Conservation (phyloP, 2,329 filamentous ascomycete genomes). For the Tolypocladium inflatum region DNA sequence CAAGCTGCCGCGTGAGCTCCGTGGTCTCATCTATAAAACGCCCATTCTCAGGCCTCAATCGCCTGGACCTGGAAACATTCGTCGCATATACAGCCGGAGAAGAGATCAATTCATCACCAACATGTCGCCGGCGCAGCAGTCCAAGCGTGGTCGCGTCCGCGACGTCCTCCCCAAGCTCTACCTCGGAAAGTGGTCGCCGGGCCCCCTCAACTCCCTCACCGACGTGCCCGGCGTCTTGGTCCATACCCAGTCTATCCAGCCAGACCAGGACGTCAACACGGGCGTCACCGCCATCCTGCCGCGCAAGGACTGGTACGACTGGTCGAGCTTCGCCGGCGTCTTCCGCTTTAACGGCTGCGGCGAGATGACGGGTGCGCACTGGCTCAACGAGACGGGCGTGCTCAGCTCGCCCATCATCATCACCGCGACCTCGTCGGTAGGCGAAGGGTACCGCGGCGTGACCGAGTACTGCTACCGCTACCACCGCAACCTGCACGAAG, state of each 20-base stretch:
- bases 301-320: conserved; percentile 31
- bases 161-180: conserved; percentile 33
- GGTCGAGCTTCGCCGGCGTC: conserved; percentile 36
- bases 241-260: conserved; percentile 31
- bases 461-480: conserved; percentile 44
- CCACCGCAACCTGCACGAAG: conserved; percentile 28
- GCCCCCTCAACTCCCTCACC: conserved; percentile 39
- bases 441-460: conserved; percentile 48
- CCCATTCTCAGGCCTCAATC: neutral
- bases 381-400: conserved; percentile 52
- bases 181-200: conserved; percentile 32
- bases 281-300: conserved; percentile 41
- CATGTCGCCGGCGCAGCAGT: neutral
- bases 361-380: conserved; percentile 52
- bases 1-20: neutral
- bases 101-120: neutral
- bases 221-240: conserved; percentile 39
- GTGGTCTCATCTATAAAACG: neutral
- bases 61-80: neutral
- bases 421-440: conserved; percentile 49
- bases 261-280: conserved; percentile 31
- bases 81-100: neutral
- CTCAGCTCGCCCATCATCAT: conserved; percentile 50
- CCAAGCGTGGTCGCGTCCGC: conserved; percentile 24
- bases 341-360: conserved; percentile 57